Evolutionary conservation across 2,329 filamentous ascomycete genomes (phyloP).

Genomic region (Monosporascus sp.): DNA sequence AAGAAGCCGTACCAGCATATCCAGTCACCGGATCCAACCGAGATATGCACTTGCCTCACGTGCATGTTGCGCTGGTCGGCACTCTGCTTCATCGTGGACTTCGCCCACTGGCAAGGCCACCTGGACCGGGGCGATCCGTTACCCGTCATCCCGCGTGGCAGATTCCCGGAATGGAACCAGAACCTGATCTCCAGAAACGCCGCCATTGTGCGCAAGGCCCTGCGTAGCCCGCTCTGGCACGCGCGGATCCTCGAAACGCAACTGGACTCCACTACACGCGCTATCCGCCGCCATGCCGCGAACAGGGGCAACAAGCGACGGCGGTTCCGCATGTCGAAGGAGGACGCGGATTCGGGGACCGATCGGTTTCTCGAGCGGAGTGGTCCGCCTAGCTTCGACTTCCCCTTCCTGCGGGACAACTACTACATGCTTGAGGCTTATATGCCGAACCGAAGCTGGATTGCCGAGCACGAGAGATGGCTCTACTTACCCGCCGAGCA

Average conservation of each 20-base stretch:
- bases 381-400: slow-evolving; percentile 46
- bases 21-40: slow-evolving; percentile 35
- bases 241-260: slow-evolving; percentile 44
- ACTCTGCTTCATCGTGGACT: slow-evolving; percentile 48
- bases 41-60: slow-evolving; percentile 52
- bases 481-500: slow-evolving; percentile 38
- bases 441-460: slow-evolving; percentile 52
- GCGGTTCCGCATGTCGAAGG: slow-evolving; percentile 39
- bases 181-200: slow-evolving; percentile 38
- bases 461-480: slow-evolving; percentile 39
- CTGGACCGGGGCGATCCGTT: slow-evolving; percentile 48
- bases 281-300: slow-evolving; percentile 40
- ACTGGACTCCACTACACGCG: slow-evolving; percentile 38
- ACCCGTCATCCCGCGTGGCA: slow-evolving; percentile 44
- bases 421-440: slow-evolving; percentile 56
- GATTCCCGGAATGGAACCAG: slow-evolving; percentile 43
- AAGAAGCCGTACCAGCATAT: slow-evolving; percentile 49
- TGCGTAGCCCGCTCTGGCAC: slow-evolving; percentile 44
- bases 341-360: slow-evolving; percentile 39
- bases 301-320: slow-evolving; percentile 43
- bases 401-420: slow-evolving; percentile 50
- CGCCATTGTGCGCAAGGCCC: slow-evolving; percentile 37
- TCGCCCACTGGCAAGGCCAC: slow-evolving; percentile 49
- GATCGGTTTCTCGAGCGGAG: slow-evolving; percentile 46
- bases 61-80: slow-evolving; percentile 54